Base-by-base conservation (phyloP, 345 rosid genomes). In the Iberis pinnata region DNA sequence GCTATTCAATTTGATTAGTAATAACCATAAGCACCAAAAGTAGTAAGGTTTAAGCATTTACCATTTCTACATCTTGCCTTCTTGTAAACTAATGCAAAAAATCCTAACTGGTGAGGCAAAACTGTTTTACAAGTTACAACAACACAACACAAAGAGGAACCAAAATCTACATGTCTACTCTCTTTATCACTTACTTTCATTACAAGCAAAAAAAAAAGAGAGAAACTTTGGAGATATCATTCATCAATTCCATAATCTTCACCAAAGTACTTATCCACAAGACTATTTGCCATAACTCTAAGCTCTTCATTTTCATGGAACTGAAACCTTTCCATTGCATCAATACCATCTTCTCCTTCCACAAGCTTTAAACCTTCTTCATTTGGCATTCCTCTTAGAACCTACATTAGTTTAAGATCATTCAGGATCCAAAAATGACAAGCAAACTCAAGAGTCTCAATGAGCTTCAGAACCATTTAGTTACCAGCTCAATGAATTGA, bases 261-360 rank as follows among this genome's bases (percentile, higher is more conserved):
- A 17, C 96, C 96, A 1, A 92, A 92, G 71, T 85, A 92, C 53
- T 70, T 78, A 69, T 88, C 98, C 20, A 83, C 86, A 41, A 92
- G 70, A 69, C 82, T 80, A 60, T 92, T 92, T 1, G 98, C 96
- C 97, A 88, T 88, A 38, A 75, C 83, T 78, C 97, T 78, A 54
- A 92, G 69, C 67, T 88, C 97, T 53, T 88, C 97, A 29, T 85
- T 92, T 66, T 88, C 95, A 17, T 92, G 98, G 71, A 92, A 92
- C 74, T 92, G 97, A 56, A 81, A 83, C 73, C 88, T 78, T 66
- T 88, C 97, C 95, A 88, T 84, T 38, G 95, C 97, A 44, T 85
- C 95, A 18, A 92, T 92, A n/a, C 98, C 98, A 10, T 92, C 97
- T 70, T 81, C 88, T 70, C 41, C 76, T 72, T 92, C 98, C 22